Evolutionary conservation across 768 basidiomycete species (phyloP).

Genomic region (Dacryopinax primogenitus): DNA sequence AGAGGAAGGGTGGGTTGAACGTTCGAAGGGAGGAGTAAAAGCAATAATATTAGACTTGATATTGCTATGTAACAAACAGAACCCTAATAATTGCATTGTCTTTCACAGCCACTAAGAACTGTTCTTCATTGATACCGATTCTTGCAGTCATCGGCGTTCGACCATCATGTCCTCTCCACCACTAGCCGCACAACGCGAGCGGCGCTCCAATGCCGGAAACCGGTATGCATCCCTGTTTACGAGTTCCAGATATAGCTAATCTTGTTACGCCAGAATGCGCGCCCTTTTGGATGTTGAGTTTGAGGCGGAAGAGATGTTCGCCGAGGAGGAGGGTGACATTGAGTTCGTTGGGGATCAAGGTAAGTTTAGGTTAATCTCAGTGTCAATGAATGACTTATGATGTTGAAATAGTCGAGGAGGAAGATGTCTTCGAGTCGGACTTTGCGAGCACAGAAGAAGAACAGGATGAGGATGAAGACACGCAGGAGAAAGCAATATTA

Average conservation of each 20-base stretch:
- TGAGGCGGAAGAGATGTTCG: constrained; percentile 39
- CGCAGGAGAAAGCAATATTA: constrained; percentile 32
- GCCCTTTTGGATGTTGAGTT: constrained; percentile 57
- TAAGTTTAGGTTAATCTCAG: constrained; percentile 20
- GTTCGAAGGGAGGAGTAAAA: too few relatives aligned
- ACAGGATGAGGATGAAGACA: constrained; percentile 42
- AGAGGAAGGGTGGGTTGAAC: too few relatives aligned
- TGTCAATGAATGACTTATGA: not conserved
- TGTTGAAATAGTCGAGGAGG: constrained; percentile 44
- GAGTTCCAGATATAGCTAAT: not conserved
- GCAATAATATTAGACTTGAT: too few relatives aligned
- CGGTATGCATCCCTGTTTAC: constrained; percentile 43
- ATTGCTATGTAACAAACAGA: too few relatives aligned
- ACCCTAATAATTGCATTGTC: too few relatives aligned
- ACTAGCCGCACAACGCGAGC: constrained; percentile 44
- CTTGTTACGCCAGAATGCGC: constrained; percentile 44
- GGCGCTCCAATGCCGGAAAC: constrained; percentile 67
- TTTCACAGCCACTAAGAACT: too few relatives aligned
- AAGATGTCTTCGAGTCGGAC: constrained; percentile 70
- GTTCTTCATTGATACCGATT: too few relatives aligned
- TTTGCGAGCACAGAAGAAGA: constrained; percentile 76
- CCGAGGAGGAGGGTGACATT: constrained; percentile 56
- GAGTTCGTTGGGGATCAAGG: constrained; percentile 66
- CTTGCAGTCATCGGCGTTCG: not conserved
- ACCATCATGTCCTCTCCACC: constrained; percentile 6